phyloP scores from a whole-genome alignment of 1,139 yeast genomes.

The Hyphopichia khmerensis region DNA sequence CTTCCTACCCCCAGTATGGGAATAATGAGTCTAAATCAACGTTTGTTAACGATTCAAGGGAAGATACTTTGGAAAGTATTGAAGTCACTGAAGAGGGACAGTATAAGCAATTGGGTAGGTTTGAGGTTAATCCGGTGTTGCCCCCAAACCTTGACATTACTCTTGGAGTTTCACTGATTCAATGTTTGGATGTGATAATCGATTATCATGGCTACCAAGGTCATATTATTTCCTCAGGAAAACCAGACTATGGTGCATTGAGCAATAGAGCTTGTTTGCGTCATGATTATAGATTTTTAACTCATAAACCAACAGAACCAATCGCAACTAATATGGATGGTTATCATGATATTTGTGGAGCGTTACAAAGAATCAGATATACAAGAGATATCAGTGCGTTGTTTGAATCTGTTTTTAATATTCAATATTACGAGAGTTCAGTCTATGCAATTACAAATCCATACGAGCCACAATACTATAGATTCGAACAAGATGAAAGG shows the following conservation, averaged over 20 bases:
- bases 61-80: no score
- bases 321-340: neutral
- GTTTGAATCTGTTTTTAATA: constrained; percentile 9
- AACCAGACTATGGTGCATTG: neutral
- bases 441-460: constrained; percentile 18
- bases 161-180: constrained; percentile 9
- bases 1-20: no score
- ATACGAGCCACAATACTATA: constrained; percentile 28
- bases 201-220: neutral
- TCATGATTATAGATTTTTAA: neutral
- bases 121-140: constrained; percentile 8
- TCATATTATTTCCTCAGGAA: neutral
- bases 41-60: no score
- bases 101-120: constrained; percentile 6
- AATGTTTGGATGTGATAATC: constrained; percentile 5
- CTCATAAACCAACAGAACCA: neutral
- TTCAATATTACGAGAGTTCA: constrained; percentile 19
- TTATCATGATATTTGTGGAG: neutral
- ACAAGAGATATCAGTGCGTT: constrained; percentile 9
- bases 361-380: constrained; percentile 2
- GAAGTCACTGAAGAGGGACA: no score
- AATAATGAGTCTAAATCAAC: no score
- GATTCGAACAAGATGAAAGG: constrained; percentile 21
- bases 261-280: neutral
- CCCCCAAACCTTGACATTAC: constrained; percentile 11